phyloP scores from a whole-genome alignment of 768 basidiomycete genomes.

The Phlebiopsis flavidoalba region DNA sequence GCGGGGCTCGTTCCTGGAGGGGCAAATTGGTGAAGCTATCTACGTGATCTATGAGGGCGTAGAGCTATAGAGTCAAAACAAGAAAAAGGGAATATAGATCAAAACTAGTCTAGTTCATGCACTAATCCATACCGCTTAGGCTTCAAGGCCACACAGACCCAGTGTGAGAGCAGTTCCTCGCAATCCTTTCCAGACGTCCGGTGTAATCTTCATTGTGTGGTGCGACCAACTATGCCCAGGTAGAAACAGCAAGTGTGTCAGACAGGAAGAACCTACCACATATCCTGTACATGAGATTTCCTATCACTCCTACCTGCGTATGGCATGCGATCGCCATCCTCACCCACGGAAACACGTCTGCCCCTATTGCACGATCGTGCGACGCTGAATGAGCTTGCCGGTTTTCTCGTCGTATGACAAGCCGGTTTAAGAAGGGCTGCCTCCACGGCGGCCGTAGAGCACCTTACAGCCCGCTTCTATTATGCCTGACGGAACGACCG shows the following conservation, averaged over 20 bases:
- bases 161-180: slow-evolving; percentile 3
- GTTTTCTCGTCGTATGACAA: no score
- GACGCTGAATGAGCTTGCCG: no score
- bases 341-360: no score
- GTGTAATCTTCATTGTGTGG: slow-evolving; percentile 50
- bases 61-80: background rate
- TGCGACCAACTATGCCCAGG: slow-evolving; percentile 57
- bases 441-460: slow-evolving; percentile 72
- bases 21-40: background rate
- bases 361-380: no score
- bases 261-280: no score
- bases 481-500: slow-evolving; percentile 68
- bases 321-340: slow-evolving; percentile 32
- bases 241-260: no score
- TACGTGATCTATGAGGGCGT: background rate
- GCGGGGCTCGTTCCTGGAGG: background rate
- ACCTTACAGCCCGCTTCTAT: slow-evolving; percentile 70
- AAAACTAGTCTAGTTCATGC: no score
- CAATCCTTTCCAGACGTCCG: slow-evolving; percentile 33
- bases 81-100: no score
- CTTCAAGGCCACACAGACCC: no score
- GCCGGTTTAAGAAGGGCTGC: slow-evolving; percentile 69
- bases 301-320: no score
- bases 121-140: no score
- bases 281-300: no score